Percentiles rank a stretch among this genome's conserved stretches.
These are phyloP conservation scores for Aspergillus fischeri DNA, from an alignment of 2,329 filamentous ascomycete species.

Conservation along the genomic window DNA sequence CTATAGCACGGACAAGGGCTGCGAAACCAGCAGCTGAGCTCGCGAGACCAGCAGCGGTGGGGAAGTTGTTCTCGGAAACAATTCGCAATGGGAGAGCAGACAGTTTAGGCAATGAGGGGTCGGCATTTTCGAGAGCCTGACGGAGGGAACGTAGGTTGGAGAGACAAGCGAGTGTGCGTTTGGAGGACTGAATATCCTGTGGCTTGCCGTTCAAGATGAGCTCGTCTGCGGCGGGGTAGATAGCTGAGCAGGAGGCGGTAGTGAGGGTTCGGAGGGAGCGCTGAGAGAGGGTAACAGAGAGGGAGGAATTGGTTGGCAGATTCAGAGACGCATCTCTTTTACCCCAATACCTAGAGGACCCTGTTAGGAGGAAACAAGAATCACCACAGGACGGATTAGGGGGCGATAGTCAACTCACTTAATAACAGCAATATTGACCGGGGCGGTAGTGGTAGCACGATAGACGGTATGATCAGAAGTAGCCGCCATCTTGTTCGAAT, in stretches of 20 bases:
- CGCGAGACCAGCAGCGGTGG: constrained; percentile 84
- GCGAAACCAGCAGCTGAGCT: constrained; percentile 63
- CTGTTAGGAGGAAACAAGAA: constrained; percentile 4
- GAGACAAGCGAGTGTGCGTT: constrained; percentile 92
- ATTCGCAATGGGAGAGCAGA: constrained; percentile 73
- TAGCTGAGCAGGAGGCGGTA: constrained; percentile 80
- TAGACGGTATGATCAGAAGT: constrained; percentile 56
- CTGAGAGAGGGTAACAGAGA: constrained; percentile 95
- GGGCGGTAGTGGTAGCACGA: constrained; percentile 91
- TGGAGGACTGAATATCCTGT: constrained; percentile 75
- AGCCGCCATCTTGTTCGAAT: constrained; percentile 27
- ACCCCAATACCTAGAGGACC: constrained; percentile 71
- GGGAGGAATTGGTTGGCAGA: constrained; percentile 94
- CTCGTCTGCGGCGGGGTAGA: constrained; percentile 63
- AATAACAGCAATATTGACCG: constrained; percentile 97
- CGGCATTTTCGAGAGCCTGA: constrained; percentile 65
- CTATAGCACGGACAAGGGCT: constrained; percentile 71
- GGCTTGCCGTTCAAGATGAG: constrained; percentile 78
- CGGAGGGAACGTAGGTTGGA: constrained; percentile 77
- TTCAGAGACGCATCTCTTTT: constrained; percentile 93
- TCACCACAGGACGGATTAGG: constrained; percentile 6
- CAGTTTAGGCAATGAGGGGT: constrained; percentile 76
- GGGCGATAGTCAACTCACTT: constrained; percentile 56
- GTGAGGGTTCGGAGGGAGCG: constrained; percentile 91
- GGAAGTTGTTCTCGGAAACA: constrained; percentile 98